Evolutionary conservation across 768 basidiomycete species (phyloP).

Genomic region (Psilocybe azurescens): DNA sequence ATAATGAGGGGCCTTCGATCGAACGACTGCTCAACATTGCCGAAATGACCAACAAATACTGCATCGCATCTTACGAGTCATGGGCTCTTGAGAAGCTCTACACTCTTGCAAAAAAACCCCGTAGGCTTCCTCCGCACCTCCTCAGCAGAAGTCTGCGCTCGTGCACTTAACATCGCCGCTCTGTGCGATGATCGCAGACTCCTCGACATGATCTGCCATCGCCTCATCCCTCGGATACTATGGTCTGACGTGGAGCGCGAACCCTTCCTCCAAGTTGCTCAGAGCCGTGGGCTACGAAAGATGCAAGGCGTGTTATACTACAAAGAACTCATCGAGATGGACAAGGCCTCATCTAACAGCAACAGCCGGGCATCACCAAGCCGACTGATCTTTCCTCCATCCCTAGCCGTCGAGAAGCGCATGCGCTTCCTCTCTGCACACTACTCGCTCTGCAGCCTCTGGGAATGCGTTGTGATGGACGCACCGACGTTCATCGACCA

Average conservation of each 20-base stretch:
- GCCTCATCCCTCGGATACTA: constrained; percentile 55
- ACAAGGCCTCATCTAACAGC: constrained; percentile 36
- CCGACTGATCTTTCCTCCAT: constrained; percentile 33
- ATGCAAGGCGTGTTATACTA: constrained; percentile 62
- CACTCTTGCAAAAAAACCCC: constrained; percentile 35
- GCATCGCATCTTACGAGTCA: constrained; percentile 46
- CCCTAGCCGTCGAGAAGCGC: constrained; percentile 40
- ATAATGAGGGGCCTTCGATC: constrained; percentile 29
- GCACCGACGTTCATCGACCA: constrained; percentile 48
- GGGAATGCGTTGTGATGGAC: constrained; percentile 54
- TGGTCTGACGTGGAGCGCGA: constrained; percentile 58
- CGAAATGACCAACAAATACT: constrained; percentile 52
- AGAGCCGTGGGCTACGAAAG: constrained; percentile 37
- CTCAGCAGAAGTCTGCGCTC: constrained; percentile 42
- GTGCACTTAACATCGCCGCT: constrained; percentile 56
- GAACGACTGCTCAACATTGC: constrained; percentile 53
- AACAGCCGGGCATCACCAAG: constrained; percentile 31
- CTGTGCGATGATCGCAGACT: constrained; percentile 52
- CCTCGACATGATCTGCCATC: constrained; percentile 50
- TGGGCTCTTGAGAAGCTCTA: constrained; percentile 51
- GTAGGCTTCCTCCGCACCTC: constrained; percentile 35
- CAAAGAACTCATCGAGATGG: constrained; percentile 46
- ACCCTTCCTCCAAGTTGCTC: constrained; percentile 54
- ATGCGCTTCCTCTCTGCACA: constrained; percentile 63
- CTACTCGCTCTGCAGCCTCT: constrained; percentile 54